Percentiles rank a stretch among this genome's conserved stretches.
Conservation (phyloP, 2,329 filamentous ascomycete genomes). For the Pseudogymnoascus verrucosus region DNA sequence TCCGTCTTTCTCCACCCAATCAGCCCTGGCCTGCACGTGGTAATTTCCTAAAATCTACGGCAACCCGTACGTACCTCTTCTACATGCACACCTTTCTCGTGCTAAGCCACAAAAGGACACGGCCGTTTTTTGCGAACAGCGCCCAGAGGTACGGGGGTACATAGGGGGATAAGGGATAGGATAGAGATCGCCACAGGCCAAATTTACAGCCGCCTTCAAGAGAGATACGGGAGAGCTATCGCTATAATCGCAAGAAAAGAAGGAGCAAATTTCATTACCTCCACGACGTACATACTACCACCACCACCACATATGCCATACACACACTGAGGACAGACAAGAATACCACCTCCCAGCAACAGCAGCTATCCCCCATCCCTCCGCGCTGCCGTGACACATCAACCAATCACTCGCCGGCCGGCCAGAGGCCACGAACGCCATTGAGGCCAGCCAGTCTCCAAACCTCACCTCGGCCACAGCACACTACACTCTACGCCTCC, state of each 20-base stretch:
- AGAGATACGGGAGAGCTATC: not conserved
- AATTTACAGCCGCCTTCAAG: not conserved
- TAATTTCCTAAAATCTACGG: not conserved
- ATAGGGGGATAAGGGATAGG: not conserved
- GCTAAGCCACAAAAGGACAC: not conserved
- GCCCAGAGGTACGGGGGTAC: not conserved
- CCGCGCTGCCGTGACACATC: not conserved
- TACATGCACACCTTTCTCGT: not conserved
- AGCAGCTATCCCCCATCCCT: not conserved
- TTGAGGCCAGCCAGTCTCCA: not conserved
- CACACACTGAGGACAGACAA: not conserved
- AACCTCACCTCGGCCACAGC: not conserved
- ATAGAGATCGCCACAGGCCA: not conserved
- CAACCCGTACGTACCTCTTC: not conserved
- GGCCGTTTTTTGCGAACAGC: not conserved
- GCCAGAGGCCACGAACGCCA: not conserved
- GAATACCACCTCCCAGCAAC: not conserved
- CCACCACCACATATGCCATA: not conserved
- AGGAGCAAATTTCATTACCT: not conserved
- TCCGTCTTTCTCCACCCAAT: not conserved
- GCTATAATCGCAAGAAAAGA: not conserved
- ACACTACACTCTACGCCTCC: not conserved
- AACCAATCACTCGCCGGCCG: not conserved
- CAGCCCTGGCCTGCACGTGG: not conserved
- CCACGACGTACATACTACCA: not conserved